Percentiles rank a stretch among this genome's conserved stretches.
phyloP scores from a whole-genome alignment of 148 eudicot genomes.

The Fagopyrum tataricum region DNA sequence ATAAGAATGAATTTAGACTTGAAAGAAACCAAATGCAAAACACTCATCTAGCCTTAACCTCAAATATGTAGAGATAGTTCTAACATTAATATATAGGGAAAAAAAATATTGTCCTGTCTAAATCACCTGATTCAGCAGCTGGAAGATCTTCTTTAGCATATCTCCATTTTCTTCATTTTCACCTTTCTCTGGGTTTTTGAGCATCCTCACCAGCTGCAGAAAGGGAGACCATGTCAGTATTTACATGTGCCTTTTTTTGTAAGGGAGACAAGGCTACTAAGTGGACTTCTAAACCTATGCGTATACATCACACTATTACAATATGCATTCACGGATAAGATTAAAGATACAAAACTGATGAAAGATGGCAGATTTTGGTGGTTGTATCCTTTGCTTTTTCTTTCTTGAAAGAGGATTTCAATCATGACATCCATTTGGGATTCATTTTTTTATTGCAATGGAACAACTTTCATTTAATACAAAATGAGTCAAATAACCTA shows the following conservation, averaged over 20 bases:
- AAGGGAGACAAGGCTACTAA: too few species aligned
- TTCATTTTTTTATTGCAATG: background rate
- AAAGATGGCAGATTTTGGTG: too few species aligned
- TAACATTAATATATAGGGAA: background rate
- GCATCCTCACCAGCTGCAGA: conserved; percentile 68
- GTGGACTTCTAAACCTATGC: too few species aligned
- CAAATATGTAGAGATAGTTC: background rate
- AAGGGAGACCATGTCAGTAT: background rate
- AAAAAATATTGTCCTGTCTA: background rate
- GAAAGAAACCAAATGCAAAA: too few species aligned
- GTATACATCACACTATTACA: too few species aligned
- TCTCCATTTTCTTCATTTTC: conserved; percentile 47
- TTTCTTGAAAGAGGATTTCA: background rate
- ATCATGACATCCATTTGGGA: background rate
- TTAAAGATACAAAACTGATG: too few species aligned
- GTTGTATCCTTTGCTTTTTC: background rate
- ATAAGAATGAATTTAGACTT: too few species aligned
- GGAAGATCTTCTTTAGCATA: conserved; percentile 72
- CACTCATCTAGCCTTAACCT: background rate
- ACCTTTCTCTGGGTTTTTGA: conserved; percentile 51
- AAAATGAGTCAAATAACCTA: too few species aligned
- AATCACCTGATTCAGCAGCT: conserved; percentile 78
- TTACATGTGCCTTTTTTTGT: too few species aligned
- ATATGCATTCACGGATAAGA: too few species aligned
- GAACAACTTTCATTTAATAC: background rate